phyloP scores from a whole-genome alignment of 2,329 filamentous ascomycete genomes.

The Cephalotrichum gorgonifer region DNA sequence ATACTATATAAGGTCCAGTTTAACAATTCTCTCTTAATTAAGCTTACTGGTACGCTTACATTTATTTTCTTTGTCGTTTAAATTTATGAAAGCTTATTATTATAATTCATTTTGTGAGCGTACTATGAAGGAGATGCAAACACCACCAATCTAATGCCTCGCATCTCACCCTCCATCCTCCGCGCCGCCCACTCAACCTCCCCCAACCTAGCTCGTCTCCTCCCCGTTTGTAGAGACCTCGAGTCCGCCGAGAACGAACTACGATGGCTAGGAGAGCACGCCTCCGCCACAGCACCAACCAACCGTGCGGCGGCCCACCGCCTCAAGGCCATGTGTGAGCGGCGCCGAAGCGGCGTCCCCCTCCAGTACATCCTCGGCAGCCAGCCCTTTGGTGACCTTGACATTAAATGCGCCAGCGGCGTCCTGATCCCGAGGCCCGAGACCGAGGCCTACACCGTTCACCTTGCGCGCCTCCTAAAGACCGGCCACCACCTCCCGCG shows the following conservation, averaged over 20 bases:
- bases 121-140: not conserved
- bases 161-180: constrained; percentile 48
- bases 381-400: constrained; percentile 77
- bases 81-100: too few relatives aligned
- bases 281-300: constrained; percentile 19
- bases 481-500: constrained; percentile 3
- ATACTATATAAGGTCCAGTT: too few relatives aligned
- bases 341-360: constrained; percentile 54
- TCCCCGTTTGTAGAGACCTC: constrained; percentile 54
- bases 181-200: constrained; percentile 42
- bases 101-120: not conserved
- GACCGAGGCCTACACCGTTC: constrained; percentile 57
- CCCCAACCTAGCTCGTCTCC: constrained; percentile 46
- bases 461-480: constrained; percentile 38
- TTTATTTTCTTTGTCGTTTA: not conserved
- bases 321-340: constrained; percentile 32
- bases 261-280: constrained; percentile 60
- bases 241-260: constrained; percentile 58
- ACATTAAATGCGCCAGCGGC: constrained; percentile 64
- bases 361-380: constrained; percentile 83
- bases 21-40: too few relatives aligned
- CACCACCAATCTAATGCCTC: constrained; percentile 40
- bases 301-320: constrained; percentile 7
- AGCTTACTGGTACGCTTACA: too few relatives aligned
- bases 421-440: constrained; percentile 81